Percentiles rank a stretch among this genome's conserved stretches.
phyloP scores from a whole-genome alignment of 768 basidiomycete genomes.

The Russula abietina region DNA sequence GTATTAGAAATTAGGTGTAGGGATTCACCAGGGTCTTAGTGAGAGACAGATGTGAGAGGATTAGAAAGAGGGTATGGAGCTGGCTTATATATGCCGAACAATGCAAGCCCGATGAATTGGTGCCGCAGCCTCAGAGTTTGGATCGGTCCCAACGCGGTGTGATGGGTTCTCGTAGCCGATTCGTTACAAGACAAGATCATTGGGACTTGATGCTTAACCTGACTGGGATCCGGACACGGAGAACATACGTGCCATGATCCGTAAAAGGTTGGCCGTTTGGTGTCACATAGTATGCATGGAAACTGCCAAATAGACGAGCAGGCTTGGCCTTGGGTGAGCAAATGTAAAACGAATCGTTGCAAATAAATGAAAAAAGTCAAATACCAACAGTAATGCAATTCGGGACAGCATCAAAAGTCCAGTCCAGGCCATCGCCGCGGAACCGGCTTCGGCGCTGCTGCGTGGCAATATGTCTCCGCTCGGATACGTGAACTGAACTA shows the following conservation, averaged over 20 bases:
- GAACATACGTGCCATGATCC: constrained; percentile 23
- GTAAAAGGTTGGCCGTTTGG: constrained; percentile 12
- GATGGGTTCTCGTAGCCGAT: constrained; percentile 23
- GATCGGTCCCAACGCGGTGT: constrained; percentile 20
- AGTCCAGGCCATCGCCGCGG: constrained; percentile 22
- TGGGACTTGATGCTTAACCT: constrained; percentile 21
- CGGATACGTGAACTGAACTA: constrained; percentile 18
- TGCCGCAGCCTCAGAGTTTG: constrained; percentile 18
- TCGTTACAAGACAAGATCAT: constrained; percentile 23
- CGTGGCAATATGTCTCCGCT: constrained; percentile 1
- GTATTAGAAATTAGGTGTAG: constrained; percentile 2
- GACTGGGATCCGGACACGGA: constrained; percentile 20
- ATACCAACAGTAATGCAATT: constrained; percentile 11
- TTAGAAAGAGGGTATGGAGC: constrained; percentile 5
- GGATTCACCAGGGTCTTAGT: constrained; percentile 7
- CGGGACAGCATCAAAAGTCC: constrained; percentile 3
- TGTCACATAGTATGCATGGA: constrained; percentile 22
- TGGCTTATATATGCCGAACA: constrained; percentile 18
- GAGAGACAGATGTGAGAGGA: constrained; percentile 11
- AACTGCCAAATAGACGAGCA: constrained; percentile 23
- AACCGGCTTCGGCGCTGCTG: constrained; percentile 22
- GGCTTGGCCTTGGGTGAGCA: constrained; percentile 14
- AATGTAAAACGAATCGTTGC: not conserved
- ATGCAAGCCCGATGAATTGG: constrained; percentile 14
- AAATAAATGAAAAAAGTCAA: constrained; percentile 16